These are phyloP conservation scores for Cladosporium sp. DNA, from an alignment of 2,329 filamentous ascomycete genomes.

Conservation along the genomic window DNA sequence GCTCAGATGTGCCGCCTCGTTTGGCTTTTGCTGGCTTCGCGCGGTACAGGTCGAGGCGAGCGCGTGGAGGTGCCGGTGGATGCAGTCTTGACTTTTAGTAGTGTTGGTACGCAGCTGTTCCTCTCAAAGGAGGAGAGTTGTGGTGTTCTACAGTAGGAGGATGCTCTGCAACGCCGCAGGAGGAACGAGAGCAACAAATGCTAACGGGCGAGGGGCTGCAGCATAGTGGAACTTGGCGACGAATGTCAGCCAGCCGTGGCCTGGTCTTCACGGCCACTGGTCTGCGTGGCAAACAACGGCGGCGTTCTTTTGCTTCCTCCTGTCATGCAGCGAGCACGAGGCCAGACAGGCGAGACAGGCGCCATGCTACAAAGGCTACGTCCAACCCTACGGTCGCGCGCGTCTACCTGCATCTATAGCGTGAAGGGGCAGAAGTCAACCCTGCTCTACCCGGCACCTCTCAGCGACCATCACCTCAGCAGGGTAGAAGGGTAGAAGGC, in stretches of 20 bases:
- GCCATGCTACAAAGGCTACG: not conserved
- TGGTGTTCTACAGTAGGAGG: not conserved
- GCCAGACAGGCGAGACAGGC: constrained; percentile 9
- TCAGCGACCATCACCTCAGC: not conserved
- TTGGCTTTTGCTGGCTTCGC: not conserved
- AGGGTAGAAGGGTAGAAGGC: not conserved
- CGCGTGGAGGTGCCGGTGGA: constrained; percentile 4
- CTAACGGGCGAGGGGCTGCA: not conserved
- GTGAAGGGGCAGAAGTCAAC: not conserved
- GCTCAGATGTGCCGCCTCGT: not conserved
- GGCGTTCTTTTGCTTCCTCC: constrained; percentile 8
- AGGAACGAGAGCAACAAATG: not conserved
- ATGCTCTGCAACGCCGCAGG: not conserved
- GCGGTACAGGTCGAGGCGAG: constrained; percentile 10
- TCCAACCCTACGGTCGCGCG: not conserved
- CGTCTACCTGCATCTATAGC: constrained; percentile 10
- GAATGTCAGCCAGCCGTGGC: not conserved
- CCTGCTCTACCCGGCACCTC: not conserved
- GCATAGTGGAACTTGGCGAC: not conserved
- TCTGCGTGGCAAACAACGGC: not conserved
- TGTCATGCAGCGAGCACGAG: constrained; percentile 12
- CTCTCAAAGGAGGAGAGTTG: not conserved
- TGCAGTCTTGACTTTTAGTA: not conserved
- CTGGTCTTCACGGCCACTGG: constrained; percentile 3
- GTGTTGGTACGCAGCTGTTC: not conserved